These are phyloP conservation scores for Termitomyces titanicus DNA, from an alignment of 768 basidiomycete species.

Conservation along the genomic window DNA sequence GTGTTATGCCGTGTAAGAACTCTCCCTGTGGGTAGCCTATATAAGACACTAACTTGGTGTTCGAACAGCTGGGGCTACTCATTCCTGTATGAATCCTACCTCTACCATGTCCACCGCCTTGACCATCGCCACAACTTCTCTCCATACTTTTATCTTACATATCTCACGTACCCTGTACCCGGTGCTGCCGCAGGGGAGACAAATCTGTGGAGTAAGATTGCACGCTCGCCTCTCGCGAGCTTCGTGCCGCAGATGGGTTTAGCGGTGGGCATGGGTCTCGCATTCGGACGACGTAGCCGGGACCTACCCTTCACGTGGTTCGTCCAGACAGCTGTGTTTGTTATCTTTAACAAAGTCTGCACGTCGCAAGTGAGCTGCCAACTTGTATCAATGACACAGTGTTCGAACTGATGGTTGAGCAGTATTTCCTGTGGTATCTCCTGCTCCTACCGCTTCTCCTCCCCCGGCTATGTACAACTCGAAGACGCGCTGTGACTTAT, in stretches of 20 bases:
- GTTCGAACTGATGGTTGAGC: conserved; percentile 5
- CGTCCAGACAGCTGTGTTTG: conserved; percentile 85
- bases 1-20: conserved; percentile 74
- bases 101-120: conserved; percentile 87
- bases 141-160: conserved; percentile 94
- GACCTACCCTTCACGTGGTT: conserved; percentile 86
- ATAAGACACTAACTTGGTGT: background rate
- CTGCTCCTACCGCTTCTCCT: conserved; percentile 83
- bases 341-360: conserved; percentile 98
- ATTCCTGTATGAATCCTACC: conserved; percentile 87
- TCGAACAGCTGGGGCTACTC: conserved; percentile 84
- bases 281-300: conserved; percentile 52
- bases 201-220: conserved; percentile 34
- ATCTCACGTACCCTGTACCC: conserved; percentile 69
- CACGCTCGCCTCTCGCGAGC: conserved; percentile 73
- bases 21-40: background rate
- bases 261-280: conserved; percentile 67
- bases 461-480: conserved; percentile 56
- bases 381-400: background rate
- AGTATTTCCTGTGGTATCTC: conserved; percentile 99
- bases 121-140: conserved; percentile 99
- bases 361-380: conserved; percentile 75
- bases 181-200: conserved; percentile 14
- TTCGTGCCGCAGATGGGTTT: conserved; percentile 83
- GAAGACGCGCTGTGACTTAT: conserved; percentile 34